phyloP scores from a whole-genome alignment of 2,329 filamentous ascomycete genomes.

The Talaromyces albobiverticillius region DNA sequence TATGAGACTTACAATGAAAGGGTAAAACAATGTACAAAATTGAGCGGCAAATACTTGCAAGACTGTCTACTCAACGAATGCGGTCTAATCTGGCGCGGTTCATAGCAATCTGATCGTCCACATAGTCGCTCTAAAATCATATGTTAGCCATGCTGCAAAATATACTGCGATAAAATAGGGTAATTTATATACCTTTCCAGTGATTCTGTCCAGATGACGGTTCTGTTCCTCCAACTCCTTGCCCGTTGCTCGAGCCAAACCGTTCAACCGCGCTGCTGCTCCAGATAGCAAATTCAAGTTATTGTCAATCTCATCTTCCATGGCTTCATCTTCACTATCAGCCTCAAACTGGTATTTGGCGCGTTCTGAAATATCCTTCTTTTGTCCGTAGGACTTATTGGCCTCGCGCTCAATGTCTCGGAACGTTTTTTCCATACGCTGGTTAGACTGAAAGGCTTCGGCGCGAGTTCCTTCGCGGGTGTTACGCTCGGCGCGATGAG shows the following conservation, averaged over 20 bases:
- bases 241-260: slow-evolving; percentile 70
- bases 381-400: slow-evolving; percentile 48
- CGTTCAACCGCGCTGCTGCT: slow-evolving; percentile 68
- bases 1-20: not conserved
- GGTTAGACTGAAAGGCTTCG: slow-evolving; percentile 51
- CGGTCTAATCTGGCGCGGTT: slow-evolving; percentile 70
- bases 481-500: slow-evolving; percentile 57
- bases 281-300: slow-evolving; percentile 61
- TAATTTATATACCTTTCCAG: slow-evolving; percentile 62
- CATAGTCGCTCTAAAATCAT: slow-evolving; percentile 66
- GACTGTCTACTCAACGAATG: slow-evolving; percentile 31
- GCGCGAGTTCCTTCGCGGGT: slow-evolving; percentile 55
- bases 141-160: slow-evolving; percentile 20
- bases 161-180: not conserved
- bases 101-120: slow-evolving; percentile 77
- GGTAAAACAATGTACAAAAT: too few species aligned
- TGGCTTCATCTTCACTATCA: slow-evolving; percentile 66
- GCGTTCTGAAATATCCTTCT: slow-evolving; percentile 57
- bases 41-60: not conserved
- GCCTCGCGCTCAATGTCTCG: slow-evolving; percentile 61
- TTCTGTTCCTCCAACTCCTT: slow-evolving; percentile 76
- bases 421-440: slow-evolving; percentile 63
- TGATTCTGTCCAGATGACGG: slow-evolving; percentile 72
- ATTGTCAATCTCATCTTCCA: slow-evolving; percentile 69
- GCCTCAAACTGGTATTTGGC: slow-evolving; percentile 76